Evolutionary conservation across 306 rosid species (phyloP).

Genomic region (Pterocarpus santalinus): DNA sequence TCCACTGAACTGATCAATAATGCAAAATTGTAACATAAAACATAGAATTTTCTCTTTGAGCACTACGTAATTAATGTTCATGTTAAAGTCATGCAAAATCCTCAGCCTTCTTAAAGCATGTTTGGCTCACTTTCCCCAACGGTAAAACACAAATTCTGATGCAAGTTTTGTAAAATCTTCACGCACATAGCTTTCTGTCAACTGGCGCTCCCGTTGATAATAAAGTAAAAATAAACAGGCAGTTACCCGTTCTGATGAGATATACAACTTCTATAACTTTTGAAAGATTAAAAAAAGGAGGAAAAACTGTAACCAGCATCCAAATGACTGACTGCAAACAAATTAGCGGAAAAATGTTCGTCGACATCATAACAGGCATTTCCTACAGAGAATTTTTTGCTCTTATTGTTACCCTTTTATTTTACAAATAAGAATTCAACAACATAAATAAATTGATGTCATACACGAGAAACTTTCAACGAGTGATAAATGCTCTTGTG

Average conservation of each 20-base stretch:
- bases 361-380: neutral
- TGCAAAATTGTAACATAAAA: slow-evolving; percentile 14
- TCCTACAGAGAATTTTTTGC: neutral
- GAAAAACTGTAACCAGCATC: neutral
- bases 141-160: no score
- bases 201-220: no score
- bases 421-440: neutral
- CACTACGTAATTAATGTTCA: neutral
- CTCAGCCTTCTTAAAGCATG: neutral
- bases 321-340: neutral
- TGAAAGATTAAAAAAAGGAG: neutral
- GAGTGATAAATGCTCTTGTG: neutral
- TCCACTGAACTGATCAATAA: slow-evolving; percentile 23
- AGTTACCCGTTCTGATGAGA: neutral
- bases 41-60: neutral
- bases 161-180: no score
- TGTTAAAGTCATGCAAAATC: neutral
- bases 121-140: no score
- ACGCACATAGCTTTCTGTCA: no score
- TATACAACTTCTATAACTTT: slow-evolving; percentile 3
- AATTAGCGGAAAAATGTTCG: neutral
- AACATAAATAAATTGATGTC: neutral
- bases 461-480: neutral
- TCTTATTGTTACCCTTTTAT: neutral
- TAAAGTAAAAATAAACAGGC: no score